These are phyloP conservation scores for Sclerotiophoma versabilis DNA, from an alignment of 2,329 filamentous ascomycete genomes.

Conservation along the genomic window DNA sequence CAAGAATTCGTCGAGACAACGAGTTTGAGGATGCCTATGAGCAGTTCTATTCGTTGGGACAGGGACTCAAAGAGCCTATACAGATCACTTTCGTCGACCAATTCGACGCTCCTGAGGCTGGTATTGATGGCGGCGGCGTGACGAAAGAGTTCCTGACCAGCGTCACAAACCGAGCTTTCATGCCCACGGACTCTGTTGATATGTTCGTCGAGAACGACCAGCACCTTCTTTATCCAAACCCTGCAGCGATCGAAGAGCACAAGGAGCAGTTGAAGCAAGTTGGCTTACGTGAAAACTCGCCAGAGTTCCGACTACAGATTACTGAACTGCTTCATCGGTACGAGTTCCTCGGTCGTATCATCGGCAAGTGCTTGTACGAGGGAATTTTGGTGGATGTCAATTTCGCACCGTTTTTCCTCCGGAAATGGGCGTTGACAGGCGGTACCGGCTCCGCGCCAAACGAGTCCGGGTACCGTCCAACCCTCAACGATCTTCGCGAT, in stretches of 20 bases:
- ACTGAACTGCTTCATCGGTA: constrained; percentile 73
- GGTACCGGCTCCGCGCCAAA: constrained; percentile 67
- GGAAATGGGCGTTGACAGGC: constrained; percentile 88
- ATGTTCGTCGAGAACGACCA: constrained; percentile 86
- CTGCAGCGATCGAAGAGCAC: constrained; percentile 74
- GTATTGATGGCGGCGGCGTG: constrained; percentile 95
- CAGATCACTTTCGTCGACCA: constrained; percentile 96
- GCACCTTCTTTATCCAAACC: constrained; percentile 88
- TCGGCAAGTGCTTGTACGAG: constrained; percentile 97
- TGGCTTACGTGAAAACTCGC: constrained; percentile 61
- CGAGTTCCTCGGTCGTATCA: constrained; percentile 89
- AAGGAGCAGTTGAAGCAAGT: constrained; percentile 63
- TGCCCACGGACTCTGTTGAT: constrained; percentile 58
- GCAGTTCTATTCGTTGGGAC: constrained; percentile 81
- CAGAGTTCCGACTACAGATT: constrained; percentile 65
- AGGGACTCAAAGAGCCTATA: constrained; percentile 90
- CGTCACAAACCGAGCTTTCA: constrained; percentile 85
- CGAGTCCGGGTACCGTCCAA: constrained; percentile 82
- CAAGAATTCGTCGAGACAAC: constrained; percentile 77
- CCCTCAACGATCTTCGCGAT: constrained; percentile 90
- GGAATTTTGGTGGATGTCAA: constrained; percentile 91
- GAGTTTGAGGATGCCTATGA: constrained; percentile 87
- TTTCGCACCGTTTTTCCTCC: constrained; percentile 93
- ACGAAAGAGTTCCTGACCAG: constrained; percentile 97
- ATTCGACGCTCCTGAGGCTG: constrained; percentile 85